A percentile compares a stretch with the other conserved stretches of the same genome.
Evolutionary conservation across 2,329 filamentous ascomycete species (phyloP).

Genomic region (Albifimbria verrucaria): DNA sequence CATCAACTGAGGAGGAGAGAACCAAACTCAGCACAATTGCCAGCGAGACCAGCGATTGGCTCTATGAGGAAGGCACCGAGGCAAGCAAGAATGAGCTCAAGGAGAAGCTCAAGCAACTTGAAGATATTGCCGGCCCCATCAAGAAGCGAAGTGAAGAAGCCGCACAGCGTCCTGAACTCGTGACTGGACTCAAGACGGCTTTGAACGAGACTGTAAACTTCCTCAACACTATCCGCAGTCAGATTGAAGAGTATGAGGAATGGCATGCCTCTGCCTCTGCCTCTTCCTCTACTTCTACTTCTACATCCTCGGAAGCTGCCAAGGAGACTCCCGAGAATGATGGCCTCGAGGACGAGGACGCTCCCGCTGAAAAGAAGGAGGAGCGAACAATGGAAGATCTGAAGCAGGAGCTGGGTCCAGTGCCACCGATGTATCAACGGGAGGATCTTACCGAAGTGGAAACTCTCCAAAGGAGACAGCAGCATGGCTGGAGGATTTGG

Average conservation of each 20-base stretch:
- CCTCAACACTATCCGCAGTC: slow-evolving; percentile 63
- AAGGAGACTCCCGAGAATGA: slow-evolving; percentile 50
- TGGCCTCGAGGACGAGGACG: slow-evolving; percentile 78
- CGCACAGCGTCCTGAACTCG: slow-evolving; percentile 64
- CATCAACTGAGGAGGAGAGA: slow-evolving; percentile 67
- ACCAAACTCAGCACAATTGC: slow-evolving; percentile 64
- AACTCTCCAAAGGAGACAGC: slow-evolving; percentile 58
- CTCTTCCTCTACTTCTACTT: slow-evolving; percentile 33
- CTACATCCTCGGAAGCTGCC: slow-evolving; percentile 40
- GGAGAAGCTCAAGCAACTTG: slow-evolving; percentile 71
- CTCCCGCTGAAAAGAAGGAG: slow-evolving; percentile 40
- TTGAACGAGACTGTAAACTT: slow-evolving; percentile 71
- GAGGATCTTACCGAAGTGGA: slow-evolving; percentile 69
- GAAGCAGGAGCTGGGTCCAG: slow-evolving; percentile 44
- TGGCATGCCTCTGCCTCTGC: slow-evolving; percentile 53
- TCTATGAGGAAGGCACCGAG: slow-evolving; percentile 79
- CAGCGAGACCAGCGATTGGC: slow-evolving; percentile 76
- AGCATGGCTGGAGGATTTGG: slow-evolving; percentile 73
- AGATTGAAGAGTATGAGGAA: slow-evolving; percentile 66
- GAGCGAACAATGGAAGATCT: slow-evolving; percentile 42
- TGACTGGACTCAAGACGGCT: slow-evolving; percentile 66
- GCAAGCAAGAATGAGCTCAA: slow-evolving; percentile 74
- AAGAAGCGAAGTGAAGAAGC: slow-evolving; percentile 72
- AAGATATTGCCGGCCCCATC: slow-evolving; percentile 74
- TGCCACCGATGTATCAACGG: slow-evolving; percentile 66